Evolutionary conservation across 768 basidiomycete genomes (phyloP).

Genomic region (Mycena rosella): DNA sequence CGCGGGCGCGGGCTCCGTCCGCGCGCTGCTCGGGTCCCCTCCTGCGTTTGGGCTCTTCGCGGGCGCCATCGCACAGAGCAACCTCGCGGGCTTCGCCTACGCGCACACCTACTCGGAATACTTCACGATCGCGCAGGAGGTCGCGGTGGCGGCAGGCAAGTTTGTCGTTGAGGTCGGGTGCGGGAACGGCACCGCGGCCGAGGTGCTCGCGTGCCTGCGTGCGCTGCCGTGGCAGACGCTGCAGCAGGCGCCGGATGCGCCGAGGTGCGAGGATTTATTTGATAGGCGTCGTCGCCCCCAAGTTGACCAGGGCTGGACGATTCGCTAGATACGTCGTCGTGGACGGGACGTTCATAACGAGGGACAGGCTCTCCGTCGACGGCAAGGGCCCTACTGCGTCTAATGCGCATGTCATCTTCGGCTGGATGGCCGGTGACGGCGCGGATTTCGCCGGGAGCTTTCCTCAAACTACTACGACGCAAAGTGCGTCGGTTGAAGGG

Average conservation of each 20-base stretch:
- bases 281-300: background rate
- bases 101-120: slow-evolving; percentile 64
- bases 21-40: slow-evolving; percentile 51
- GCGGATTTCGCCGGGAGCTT: slow-evolving; percentile 56
- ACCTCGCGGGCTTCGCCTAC: slow-evolving; percentile 62
- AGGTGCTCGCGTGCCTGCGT: slow-evolving; percentile 54
- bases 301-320: background rate
- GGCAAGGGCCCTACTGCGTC: slow-evolving; percentile 53
- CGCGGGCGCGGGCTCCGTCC: slow-evolving; percentile 62
- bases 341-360: slow-evolving; percentile 60
- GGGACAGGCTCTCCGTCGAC: slow-evolving; percentile 53
- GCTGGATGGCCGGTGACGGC: slow-evolving; percentile 66
- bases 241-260: slow-evolving; percentile 52
- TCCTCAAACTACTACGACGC: slow-evolving; percentile 41
- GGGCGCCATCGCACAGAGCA: slow-evolving; percentile 59
- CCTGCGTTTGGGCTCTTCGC: slow-evolving; percentile 54
- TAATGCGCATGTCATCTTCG: slow-evolving; percentile 61
- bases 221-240: slow-evolving; percentile 50
- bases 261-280: slow-evolving; percentile 22
- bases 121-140: slow-evolving; percentile 58
- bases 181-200: slow-evolving; percentile 41
- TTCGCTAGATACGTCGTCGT: slow-evolving; percentile 54
- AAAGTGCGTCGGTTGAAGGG: slow-evolving; percentile 33
- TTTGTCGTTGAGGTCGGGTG: slow-evolving; percentile 58
- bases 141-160: slow-evolving; percentile 46